Evolutionary conservation across 371 early-diverging fungal genomes (phyloP), one percentile per base, ranked within the genome.

Genomic region (Mortierella sp.): DNA sequence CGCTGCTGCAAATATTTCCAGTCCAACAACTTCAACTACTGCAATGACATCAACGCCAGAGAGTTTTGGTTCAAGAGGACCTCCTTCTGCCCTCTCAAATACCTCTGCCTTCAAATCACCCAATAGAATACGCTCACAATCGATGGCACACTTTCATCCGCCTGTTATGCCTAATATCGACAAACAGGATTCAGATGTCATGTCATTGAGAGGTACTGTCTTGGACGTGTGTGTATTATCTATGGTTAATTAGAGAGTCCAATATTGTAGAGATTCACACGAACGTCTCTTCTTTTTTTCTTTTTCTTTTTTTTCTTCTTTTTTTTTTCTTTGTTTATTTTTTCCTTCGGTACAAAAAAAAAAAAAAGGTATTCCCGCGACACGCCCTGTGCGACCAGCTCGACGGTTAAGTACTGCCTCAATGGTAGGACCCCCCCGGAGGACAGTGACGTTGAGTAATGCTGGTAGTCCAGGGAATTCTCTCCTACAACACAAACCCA

Each of bases 131-230:
- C 79, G 79, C 9, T 78, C 79, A 17, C 32, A 78, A 19, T 72
- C 79, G 23, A 73, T 78, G 73, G 73, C 78, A 15, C 78, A 77
- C 40, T 64, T 77, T 51, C 71, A 64, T 34, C 71, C 67, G 12
- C 67, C 72, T n/a, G 65, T 65, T 19, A n/a, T 72, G n/a, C 28
- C 66, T 12, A 23, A 3, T n/a, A 42, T 26, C 23, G 72, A 72
- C 5, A 57, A 61, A 32, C 56, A 53, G 13, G 66, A 66, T 7
- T 9, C 35, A n/a, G 61, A 61, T 4, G 57, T n/a, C 28, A 32
- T 53, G 26, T 22, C 61, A 32, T 66, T 42, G n/a, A 51, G 65
- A 53, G 61, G 72, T 72, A 72, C 31, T 32, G 54, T 54, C 54
- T 13, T 10, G 15, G 3, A 28, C 17, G 6, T 54, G 28, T 28